Percentiles rank a stretch among this genome's conserved stretches.
Evolutionary conservation across 352 stramenopile genomes (phyloP).

Genomic region (Phytopythium vexans): DNA sequence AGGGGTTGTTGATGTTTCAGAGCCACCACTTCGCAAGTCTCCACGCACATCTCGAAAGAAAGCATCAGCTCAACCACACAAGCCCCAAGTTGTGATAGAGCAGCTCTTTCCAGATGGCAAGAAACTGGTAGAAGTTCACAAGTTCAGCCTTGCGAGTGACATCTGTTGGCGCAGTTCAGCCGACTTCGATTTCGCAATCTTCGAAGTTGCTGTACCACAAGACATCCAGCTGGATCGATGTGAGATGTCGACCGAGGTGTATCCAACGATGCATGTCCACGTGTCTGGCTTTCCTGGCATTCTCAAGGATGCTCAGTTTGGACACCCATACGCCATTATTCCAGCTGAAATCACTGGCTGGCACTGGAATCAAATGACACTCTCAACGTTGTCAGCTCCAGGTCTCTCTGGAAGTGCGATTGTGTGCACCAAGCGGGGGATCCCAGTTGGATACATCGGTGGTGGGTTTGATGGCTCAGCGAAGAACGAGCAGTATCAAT

Average conservation of each 20-base stretch:
- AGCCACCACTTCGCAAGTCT: no score
- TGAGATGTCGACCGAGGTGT: conserved; percentile 6
- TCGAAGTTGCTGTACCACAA: conserved; percentile 22
- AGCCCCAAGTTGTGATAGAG: conserved; percentile 13
- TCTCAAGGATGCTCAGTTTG: conserved; percentile 10
- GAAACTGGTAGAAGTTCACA: conserved; percentile 14
- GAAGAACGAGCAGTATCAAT: conserved; percentile 35
- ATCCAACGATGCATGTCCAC: conserved; percentile 17
- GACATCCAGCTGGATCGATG: conserved; percentile 11
- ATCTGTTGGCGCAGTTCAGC: conserved; percentile 27
- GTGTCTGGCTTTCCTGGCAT: conserved; percentile 24
- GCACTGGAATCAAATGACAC: conserved; percentile 25
- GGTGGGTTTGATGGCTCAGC: conserved; percentile 23
- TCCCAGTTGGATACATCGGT: conserved; percentile 33
- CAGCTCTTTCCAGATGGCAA: conserved; percentile 12
- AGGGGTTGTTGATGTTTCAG: no score
- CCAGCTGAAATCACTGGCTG: conserved; percentile 24
- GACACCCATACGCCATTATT: conserved; percentile 22
- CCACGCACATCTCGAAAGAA: no score
- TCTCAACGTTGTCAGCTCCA: conserved; percentile 21
- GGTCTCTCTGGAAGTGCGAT: conserved; percentile 17
- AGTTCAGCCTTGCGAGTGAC: conserved; percentile 19
- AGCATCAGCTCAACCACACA: conserved; percentile 9
- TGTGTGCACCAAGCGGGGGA: conserved; percentile 22
- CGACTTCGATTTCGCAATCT: conserved; percentile 28